Percentiles rank a stretch among this genome's conserved stretches.
phyloP scores from a whole-genome alignment of 176 grass and related monocot species.

The Dendrocalamus sinicus region DNA sequence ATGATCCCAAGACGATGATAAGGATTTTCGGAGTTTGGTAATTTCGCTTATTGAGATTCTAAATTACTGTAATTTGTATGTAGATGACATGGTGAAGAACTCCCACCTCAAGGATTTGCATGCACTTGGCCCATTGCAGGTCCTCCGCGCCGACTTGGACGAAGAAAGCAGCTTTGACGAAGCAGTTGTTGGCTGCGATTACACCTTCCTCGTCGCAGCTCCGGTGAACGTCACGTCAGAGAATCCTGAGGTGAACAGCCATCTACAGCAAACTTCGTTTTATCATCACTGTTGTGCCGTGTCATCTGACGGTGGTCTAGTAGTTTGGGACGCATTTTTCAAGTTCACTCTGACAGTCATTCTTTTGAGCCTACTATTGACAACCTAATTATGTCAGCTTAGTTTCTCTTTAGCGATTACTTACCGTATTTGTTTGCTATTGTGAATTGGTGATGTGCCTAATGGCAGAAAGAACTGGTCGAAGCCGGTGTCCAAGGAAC shows the following conservation, averaged over 20 bases:
- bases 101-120: conserved; percentile 63
- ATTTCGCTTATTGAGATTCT: neutral
- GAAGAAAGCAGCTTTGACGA: conserved; percentile 72
- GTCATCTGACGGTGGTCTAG: too few relatives aligned
- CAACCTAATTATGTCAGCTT: neutral
- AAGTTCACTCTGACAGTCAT: neutral
- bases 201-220: too few relatives aligned
- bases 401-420: neutral
- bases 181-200: too few relatives aligned
- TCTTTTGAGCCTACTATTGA: too few relatives aligned
- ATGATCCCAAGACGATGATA: neutral
- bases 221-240: too few relatives aligned
- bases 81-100: conserved; percentile 38
- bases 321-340: neutral
- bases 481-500: conserved; percentile 36
- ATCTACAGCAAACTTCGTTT: too few relatives aligned
- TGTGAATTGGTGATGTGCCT: neutral
- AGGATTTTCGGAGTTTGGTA: neutral
- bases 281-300: too few relatives aligned
- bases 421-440: neutral
- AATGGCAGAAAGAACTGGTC: conserved; percentile 46
- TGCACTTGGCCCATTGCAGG: conserved; percentile 44
- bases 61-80: neutral
- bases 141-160: conserved; percentile 55
- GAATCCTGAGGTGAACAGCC: too few relatives aligned